A percentile compares a stretch with the other conserved stretches of the same genome.
phyloP scores from a whole-genome alignment of 2,329 filamentous ascomycete species.

The Penicillium corylophilum region DNA sequence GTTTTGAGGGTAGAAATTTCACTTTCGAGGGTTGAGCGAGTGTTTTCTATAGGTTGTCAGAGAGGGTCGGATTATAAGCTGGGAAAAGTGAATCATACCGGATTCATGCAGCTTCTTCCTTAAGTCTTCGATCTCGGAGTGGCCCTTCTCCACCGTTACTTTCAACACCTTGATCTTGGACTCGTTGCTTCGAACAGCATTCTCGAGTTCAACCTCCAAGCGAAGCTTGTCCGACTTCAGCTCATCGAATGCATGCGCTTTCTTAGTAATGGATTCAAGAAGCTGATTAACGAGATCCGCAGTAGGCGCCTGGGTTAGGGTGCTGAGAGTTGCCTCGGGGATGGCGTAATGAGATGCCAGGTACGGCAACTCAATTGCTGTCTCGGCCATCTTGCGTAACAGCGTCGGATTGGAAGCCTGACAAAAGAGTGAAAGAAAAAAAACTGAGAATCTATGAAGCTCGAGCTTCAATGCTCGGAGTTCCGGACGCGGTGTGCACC shows the following conservation, averaged over 20 bases:
- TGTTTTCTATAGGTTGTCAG: slow-evolving; percentile 61
- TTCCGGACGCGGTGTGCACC: slow-evolving; percentile 19
- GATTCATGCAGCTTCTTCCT: slow-evolving; percentile 78
- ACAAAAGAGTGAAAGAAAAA: background rate
- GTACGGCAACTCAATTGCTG: slow-evolving; percentile 58
- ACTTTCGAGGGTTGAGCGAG: slow-evolving; percentile 71
- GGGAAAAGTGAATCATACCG: slow-evolving; percentile 54
- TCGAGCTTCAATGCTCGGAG: slow-evolving; percentile 5
- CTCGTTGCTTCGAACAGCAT: slow-evolving; percentile 79
- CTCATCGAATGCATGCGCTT: slow-evolving; percentile 78
- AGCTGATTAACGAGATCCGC: slow-evolving; percentile 73
- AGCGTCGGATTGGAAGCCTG: slow-evolving; percentile 7
- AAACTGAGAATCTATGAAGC: slow-evolving; percentile 8
- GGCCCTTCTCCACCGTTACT: slow-evolving; percentile 74
- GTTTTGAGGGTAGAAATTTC: slow-evolving; percentile 78
- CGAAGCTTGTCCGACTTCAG: slow-evolving; percentile 85
- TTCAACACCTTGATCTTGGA: slow-evolving; percentile 80
- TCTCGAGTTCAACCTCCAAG: slow-evolving; percentile 89
- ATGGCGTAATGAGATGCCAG: slow-evolving; percentile 59
- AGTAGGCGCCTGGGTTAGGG: slow-evolving; percentile 62
- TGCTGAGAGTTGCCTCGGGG: slow-evolving; percentile 55
- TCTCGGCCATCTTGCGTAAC: slow-evolving; percentile 51
- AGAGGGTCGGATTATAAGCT: slow-evolving; percentile 5
- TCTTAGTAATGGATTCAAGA: slow-evolving; percentile 70
- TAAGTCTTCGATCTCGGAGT: slow-evolving; percentile 79